Conservation (phyloP, 257 asterid species). For the Solanum bulbocastanum region DNA sequence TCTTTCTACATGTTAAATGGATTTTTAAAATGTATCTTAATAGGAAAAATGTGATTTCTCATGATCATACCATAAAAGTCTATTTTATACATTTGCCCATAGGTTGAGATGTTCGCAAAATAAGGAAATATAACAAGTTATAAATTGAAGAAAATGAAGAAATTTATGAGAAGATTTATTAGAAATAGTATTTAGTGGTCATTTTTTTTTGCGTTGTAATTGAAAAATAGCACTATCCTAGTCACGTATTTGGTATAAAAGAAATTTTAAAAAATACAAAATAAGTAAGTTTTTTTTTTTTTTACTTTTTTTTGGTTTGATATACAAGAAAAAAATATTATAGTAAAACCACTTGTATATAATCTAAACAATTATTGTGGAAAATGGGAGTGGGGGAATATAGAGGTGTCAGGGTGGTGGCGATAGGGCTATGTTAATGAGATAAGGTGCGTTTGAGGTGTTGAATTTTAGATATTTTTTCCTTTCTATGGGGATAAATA, state of each 20-base stretch:
- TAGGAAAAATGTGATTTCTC: neutral
- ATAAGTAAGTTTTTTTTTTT: too few relatives aligned
- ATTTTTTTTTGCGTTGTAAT: neutral
- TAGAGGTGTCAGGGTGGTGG: neutral
- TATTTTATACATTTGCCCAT: neutral
- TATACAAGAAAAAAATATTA: too few relatives aligned
- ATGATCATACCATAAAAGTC: neutral
- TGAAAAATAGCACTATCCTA: neutral
- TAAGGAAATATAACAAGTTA: neutral
- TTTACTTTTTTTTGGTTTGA: too few relatives aligned
- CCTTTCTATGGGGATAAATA: too few relatives aligned
- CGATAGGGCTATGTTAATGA: neutral
- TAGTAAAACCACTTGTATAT: neutral
- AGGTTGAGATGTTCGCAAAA: neutral
- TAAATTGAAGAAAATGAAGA: too few relatives aligned
- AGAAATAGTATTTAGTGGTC: neutral
- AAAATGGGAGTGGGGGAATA: neutral
- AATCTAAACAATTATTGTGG: neutral
- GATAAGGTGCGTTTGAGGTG: neutral
- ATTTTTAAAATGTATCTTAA: neutral
- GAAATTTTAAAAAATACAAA: too few relatives aligned
- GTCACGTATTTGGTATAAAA: neutral
- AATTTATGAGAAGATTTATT: neutral
- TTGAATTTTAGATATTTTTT: too few relatives aligned
- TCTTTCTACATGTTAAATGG: neutral